Evolutionary conservation across 495 filamentous ascomycete genomes (phyloP).

Genomic region (Stereocaulon alpinum): DNA sequence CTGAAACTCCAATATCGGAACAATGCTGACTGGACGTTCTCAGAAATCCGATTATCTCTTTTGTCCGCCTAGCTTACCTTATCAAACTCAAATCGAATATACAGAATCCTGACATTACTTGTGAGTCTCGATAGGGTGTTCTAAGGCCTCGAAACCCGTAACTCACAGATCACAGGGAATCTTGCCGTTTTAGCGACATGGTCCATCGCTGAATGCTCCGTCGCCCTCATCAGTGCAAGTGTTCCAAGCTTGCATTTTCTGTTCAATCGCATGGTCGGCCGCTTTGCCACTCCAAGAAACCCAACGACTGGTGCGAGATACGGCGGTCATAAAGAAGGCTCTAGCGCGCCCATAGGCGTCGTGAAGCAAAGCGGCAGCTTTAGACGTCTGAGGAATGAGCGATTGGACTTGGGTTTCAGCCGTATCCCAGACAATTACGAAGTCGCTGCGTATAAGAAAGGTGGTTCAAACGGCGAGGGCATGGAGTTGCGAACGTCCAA

Average conservation of each 20-base stretch:
- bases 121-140: neutral
- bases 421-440: neutral
- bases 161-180: neutral
- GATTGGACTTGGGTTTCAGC: neutral
- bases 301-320: neutral
- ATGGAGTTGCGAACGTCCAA: neutral
- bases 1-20: neutral
- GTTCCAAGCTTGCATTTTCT: neutral
- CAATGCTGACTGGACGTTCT: neutral
- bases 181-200: neutral
- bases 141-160: neutral
- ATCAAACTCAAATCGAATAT: neutral
- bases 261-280: neutral
- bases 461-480: neutral
- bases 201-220: neutral
- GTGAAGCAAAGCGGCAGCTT: neutral
- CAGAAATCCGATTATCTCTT: neutral
- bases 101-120: neutral
- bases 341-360: neutral
- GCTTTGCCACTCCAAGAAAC: neutral
- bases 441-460: neutral
- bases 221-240: neutral
- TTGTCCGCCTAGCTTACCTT: neutral
- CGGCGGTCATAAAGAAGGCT: neutral
- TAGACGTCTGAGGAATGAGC: neutral